Evolutionary conservation across 805 yeast genomes (phyloP).

Genomic region (Saturnispora dispora): DNA sequence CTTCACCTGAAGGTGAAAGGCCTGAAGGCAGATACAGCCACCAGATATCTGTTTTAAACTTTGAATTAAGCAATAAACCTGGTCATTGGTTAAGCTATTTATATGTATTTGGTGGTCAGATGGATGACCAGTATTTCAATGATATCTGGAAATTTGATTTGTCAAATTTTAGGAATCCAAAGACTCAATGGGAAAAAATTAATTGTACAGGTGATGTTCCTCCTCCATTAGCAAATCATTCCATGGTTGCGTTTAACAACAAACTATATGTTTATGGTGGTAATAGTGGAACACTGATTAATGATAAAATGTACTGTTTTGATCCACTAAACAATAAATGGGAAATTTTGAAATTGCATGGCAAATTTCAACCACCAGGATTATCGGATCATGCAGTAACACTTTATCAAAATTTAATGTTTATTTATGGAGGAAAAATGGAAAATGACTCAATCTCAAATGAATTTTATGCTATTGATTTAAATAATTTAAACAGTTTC

Average conservation of each 20-base stretch:
- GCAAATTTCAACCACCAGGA: constrained; percentile 60
- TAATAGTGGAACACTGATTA: constrained; percentile 55
- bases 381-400: constrained; percentile 88
- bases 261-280: constrained; percentile 90
- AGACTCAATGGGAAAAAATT: constrained; percentile 75
- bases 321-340: constrained; percentile 64
- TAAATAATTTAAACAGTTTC: constrained; percentile 66
- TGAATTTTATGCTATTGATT: constrained; percentile 65
- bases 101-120: constrained; percentile 91
- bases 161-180: constrained; percentile 73
- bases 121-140: constrained; percentile 68
- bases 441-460: constrained; percentile 58
- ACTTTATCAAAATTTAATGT: constrained; percentile 66
- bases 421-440: constrained; percentile 85
- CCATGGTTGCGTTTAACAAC: constrained; percentile 73
- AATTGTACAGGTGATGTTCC: constrained; percentile 42
- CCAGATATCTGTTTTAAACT: constrained; percentile 67
- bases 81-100: constrained; percentile 40
- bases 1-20: constrained; percentile 62
- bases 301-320: constrained; percentile 71
- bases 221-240: constrained; percentile 85
- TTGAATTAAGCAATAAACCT: constrained; percentile 35
- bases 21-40: constrained; percentile 96
- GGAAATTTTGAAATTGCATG: constrained; percentile 62
- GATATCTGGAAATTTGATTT: constrained; percentile 84